Conservation (phyloP, 208 protist genomes). For the Wallacemonas collosoma region DNA sequence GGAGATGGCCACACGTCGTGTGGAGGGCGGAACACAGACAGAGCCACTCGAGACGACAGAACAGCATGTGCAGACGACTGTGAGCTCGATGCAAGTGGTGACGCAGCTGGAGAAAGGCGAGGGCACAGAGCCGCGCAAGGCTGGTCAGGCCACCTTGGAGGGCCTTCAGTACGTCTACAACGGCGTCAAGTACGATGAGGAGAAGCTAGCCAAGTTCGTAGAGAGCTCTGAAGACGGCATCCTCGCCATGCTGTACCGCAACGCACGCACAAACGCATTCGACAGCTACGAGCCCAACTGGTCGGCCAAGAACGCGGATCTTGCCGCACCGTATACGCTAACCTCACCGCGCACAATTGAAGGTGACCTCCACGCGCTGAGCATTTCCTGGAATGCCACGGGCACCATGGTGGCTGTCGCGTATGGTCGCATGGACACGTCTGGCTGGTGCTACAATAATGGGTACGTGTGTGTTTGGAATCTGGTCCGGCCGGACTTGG, state of each 20-base stretch:
- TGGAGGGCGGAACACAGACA: slow-evolving; percentile 58
- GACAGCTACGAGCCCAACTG: slow-evolving; percentile 89
- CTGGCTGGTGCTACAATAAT: slow-evolving; percentile 84
- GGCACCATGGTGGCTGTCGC: slow-evolving; percentile 85
- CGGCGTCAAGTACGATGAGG: slow-evolving; percentile 52
- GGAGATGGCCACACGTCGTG: slow-evolving; percentile 39
- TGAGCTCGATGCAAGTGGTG: slow-evolving; percentile 58
- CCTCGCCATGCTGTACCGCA: slow-evolving; percentile 67
- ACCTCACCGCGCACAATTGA: slow-evolving; percentile 60
- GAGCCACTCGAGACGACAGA: slow-evolving; percentile 30
- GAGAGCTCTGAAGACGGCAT: slow-evolving; percentile 50
- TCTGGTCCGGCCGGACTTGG: slow-evolving; percentile 61
- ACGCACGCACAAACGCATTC: slow-evolving; percentile 73
- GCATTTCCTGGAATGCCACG: slow-evolving; percentile 81
- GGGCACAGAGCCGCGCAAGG: slow-evolving; percentile 47
- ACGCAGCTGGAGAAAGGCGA: slow-evolving; percentile 72
- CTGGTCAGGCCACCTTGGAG: slow-evolving; percentile 56
- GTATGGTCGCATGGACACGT: slow-evolving; percentile 85
- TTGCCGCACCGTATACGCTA: slow-evolving; percentile 68
- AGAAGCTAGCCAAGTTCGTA: slow-evolving; percentile 65
- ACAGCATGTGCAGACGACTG: slow-evolving; percentile 61
- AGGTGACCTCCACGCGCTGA: slow-evolving; percentile 67
- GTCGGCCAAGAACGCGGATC: slow-evolving; percentile 61
- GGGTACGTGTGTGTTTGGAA: slow-evolving; percentile 90
- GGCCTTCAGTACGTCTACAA: slow-evolving; percentile 86